Base-by-base conservation (phyloP, 306 rosid genomes). In the Prunus padus region DNA sequence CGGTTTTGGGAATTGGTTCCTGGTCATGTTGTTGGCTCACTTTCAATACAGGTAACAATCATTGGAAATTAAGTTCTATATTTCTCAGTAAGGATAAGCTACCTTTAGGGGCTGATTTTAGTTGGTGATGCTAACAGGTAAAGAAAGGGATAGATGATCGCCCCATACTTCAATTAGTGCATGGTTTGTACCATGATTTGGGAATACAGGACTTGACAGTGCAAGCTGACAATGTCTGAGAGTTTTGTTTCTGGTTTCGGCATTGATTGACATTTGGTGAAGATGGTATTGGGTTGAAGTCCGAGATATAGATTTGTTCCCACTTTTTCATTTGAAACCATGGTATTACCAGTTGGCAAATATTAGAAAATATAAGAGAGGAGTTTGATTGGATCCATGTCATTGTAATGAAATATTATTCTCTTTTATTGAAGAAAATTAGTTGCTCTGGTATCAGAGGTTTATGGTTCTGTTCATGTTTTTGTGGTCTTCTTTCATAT, bases 1-100 rank as follows among this genome's bases (percentile, higher is more conserved):
- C 97, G 92, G 40, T 96, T 96, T 80, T 96, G 98, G 99, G 99
- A 92, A 80, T 75, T 89, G 72, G 97, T 95, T 82, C 99, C 99
- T 8, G 98, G 98, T 80, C 91, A 88, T 71, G 93, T 88, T 73
- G 88, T 90, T 77, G 97, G 97, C 71, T 95, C 93, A 64, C 79
- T 95, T 65, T 75, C 89, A 47, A 68, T 92, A 77, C 91, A 80
- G 99, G 98, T 87, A 67, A 77, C 61, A 9, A 9, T 9, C 66
- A 13, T 8, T 75, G 11, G n/a, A 47, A 28, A 60, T 25, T 2
- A 28, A 37, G 10, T 50, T 6, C 18, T 31, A 13, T 11, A 8
- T 13, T 26, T 67, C 12, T 26, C 28, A 8, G 49, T 56, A 33
- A 7, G 30, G 44, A 59, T 49, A 14, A 57, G 25, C 61, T 52